Conservation (phyloP, 495 filamentous ascomycete species). For the Rhypophila decipiens region DNA sequence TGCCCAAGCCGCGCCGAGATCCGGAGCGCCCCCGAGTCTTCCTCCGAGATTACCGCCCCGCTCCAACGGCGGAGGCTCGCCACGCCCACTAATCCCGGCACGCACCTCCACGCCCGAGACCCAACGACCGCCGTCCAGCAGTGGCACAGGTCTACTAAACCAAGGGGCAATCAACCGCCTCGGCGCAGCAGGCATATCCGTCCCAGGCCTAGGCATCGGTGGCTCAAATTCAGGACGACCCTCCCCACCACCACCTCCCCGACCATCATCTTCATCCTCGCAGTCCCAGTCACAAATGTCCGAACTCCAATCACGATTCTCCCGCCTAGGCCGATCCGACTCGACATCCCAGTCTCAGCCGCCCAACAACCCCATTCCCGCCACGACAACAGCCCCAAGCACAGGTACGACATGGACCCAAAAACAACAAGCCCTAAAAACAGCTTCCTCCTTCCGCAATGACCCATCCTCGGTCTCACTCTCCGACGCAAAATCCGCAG, state of each 20-base stretch:
- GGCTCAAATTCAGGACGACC: background rate
- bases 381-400: conserved; percentile 17
- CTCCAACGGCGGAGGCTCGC: conserved; percentile 32
- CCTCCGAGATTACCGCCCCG: conserved; percentile 45
- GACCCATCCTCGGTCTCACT: conserved; percentile 54
- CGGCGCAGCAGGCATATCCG: conserved; percentile 70
- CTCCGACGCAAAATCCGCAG: conserved; percentile 47
- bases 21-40: conserved; percentile 12
- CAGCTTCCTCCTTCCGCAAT: conserved; percentile 47
- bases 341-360: too few relatives aligned
- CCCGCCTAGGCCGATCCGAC: conserved; percentile 22
- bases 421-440: conserved; percentile 55
- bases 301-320: conserved; percentile 65
- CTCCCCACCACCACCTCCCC: conserved; percentile 9
- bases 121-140: conserved; percentile 10
- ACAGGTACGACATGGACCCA: conserved; percentile 52
- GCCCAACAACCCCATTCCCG: too few relatives aligned
- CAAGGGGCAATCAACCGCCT: conserved; percentile 63
- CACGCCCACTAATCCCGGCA: background rate
- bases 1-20: background rate
- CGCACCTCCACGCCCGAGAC: conserved; percentile 21
- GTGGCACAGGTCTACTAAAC: conserved; percentile 45
- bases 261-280: too few relatives aligned
- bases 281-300: conserved; percentile 37
- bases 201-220: conserved; percentile 75